These are phyloP conservation scores for Solanum pennellii DNA, from an alignment of 257 asterid genomes.

Conservation along the genomic window DNA sequence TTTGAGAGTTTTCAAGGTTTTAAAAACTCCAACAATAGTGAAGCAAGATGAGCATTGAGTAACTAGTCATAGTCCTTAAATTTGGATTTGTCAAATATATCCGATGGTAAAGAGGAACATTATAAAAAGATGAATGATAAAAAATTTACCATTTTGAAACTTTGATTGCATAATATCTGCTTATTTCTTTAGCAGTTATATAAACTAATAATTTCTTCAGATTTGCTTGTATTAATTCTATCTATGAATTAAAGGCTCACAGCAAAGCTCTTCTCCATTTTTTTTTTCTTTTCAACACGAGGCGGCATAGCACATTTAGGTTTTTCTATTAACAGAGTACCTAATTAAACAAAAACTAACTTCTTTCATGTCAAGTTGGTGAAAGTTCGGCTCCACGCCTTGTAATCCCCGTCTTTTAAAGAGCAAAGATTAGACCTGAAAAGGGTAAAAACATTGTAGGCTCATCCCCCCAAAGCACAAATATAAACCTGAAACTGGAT, in stretches of 20 bases:
- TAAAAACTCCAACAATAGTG: background rate
- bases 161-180: background rate
- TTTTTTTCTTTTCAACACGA: background rate
- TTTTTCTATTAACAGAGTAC: background rate
- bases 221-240: background rate
- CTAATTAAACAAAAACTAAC: background rate
- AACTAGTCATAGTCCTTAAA: background rate
- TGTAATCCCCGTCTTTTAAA: background rate
- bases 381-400: background rate
- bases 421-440: background rate
- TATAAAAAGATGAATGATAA: background rate
- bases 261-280: background rate
- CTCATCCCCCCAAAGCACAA: background rate
- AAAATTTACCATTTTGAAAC: background rate
- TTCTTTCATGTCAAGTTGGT: background rate
- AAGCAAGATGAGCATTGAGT: background rate
- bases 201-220: background rate
- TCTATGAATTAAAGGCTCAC: background rate
- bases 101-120: background rate
- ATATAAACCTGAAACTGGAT: background rate
- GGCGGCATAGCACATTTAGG: background rate
- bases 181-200: background rate
- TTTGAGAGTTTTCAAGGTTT: background rate
- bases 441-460: background rate
- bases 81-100: background rate